Base-by-base conservation (phyloP, 805 yeast species). In the Candida sithepensis region DNA sequence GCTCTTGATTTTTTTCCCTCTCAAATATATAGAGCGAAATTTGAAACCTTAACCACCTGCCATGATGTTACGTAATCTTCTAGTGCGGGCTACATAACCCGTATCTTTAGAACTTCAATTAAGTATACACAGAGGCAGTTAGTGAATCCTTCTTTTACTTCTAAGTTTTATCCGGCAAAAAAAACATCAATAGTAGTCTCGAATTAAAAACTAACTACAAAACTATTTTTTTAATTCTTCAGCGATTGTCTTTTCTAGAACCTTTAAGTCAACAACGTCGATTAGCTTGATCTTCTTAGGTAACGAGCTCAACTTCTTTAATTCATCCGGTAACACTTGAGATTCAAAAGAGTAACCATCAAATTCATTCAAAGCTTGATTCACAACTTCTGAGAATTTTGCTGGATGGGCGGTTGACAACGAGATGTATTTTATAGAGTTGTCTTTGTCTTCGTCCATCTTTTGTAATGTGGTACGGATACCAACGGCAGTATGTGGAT, bases 401-500 rank as follows among this genome's bases (percentile, higher is more conserved):
- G 99, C 99, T 39, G 99, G 99, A 66, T 94, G 99, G 8, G 99
- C 99, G 42, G 99, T 94, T 10, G 97, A 86, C 49, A 94, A 78
- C 4, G 96, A 86, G 40, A 94, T 76, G 63, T 78, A 78, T 47
- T 78, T 72, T 36, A 74, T 68, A 24, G 71, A 49, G 9, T 52
- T 60, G 34, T 69, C 68, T 22, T 66, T 63, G 40, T 72, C 76
- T 24, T 65, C 60, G 14, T 72, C 73, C 45, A 85, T 78, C 61
- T 79, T 74, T 56, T 83, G 75, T 55, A 84, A 76, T 37, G 94
- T 73, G 19, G 96, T 85, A 50, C 85, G 78, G 41, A 94, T 85
- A 63, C 98, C 99, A 46, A 94, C 96, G 34, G 99, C 90, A 38
- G 96, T 79, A 69, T 94, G 99, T 40, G 99, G 99, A 66, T 94